Conservation (phyloP, 371 early-diverging fungal species). For the Smittium culicis region DNA sequence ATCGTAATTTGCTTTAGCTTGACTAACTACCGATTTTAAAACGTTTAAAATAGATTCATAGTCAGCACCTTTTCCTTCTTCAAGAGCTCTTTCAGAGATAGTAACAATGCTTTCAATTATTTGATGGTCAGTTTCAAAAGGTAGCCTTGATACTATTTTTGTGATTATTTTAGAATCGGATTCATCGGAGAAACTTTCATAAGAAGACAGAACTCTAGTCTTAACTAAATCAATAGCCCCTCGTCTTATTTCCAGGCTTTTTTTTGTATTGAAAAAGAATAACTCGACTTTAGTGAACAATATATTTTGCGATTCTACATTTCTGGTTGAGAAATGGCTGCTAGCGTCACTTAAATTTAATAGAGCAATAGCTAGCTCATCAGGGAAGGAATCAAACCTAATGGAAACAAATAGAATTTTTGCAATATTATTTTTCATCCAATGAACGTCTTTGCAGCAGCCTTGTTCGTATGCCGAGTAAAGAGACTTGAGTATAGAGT, state of each 20-base stretch:
- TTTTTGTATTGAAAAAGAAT: constrained; percentile 1
- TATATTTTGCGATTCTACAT: not conserved
- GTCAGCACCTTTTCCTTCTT: not conserved
- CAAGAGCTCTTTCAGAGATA: not conserved
- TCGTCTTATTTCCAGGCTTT: not conserved
- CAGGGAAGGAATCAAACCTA: constrained; percentile 1
- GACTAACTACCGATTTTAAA: not conserved
- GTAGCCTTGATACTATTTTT: not conserved
- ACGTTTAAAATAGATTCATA: not conserved
- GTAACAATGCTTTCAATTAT: not conserved
- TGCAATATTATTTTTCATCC: not conserved
- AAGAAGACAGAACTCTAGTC: not conserved
- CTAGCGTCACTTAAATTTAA: not conserved
- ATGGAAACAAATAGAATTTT: not conserved
- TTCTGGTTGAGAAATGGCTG: too few relatives aligned
- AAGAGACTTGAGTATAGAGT: not conserved
- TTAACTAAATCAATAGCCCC: not conserved
- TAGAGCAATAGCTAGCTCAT: not conserved
- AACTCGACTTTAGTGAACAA: not conserved
- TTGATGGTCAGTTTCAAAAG: not conserved
- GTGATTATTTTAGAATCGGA: not conserved
- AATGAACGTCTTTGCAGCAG: not conserved
- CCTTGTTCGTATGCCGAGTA: not conserved
- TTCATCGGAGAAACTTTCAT: not conserved
- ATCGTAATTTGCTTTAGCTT: not conserved